phyloP scores from a whole-genome alignment of 2,329 filamentous ascomycete genomes.

The Pseudopyricularia cyperi region DNA sequence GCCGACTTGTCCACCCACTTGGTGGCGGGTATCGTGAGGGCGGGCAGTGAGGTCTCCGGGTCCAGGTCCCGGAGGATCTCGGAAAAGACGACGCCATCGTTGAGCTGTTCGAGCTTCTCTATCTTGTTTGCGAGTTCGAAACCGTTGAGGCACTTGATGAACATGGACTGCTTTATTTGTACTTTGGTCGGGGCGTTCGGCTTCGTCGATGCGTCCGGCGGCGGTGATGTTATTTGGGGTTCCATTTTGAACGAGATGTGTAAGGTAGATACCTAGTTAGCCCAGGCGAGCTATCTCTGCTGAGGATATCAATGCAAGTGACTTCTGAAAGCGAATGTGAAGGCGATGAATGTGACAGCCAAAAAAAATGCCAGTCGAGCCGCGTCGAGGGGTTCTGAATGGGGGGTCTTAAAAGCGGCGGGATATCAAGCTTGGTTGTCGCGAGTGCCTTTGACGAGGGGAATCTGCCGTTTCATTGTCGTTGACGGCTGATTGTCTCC shows the following conservation, averaged over 20 bases:
- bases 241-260: neutral
- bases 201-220: neutral
- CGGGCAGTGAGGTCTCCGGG: slow-evolving; percentile 37
- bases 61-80: slow-evolving; percentile 46
- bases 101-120: slow-evolving; percentile 35
- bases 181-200: neutral
- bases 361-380: neutral
- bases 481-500: neutral
- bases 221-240: neutral
- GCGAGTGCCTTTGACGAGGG: neutral
- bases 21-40: slow-evolving; percentile 34
- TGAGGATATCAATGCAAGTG: neutral
- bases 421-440: neutral
- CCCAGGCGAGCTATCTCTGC: neutral
- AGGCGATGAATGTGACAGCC: neutral
- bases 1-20: slow-evolving; percentile 56
- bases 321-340: neutral
- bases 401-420: neutral
- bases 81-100: slow-evolving; percentile 40
- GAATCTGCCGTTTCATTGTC: neutral
- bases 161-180: slow-evolving; percentile 28
- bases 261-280: too few species aligned
- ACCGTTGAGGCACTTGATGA: slow-evolving; percentile 41
- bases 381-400: neutral
- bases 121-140: slow-evolving; percentile 30